phyloP scores from a whole-genome alignment of 352 stramenopile genomes.

The Phytophthora rubi region DNA sequence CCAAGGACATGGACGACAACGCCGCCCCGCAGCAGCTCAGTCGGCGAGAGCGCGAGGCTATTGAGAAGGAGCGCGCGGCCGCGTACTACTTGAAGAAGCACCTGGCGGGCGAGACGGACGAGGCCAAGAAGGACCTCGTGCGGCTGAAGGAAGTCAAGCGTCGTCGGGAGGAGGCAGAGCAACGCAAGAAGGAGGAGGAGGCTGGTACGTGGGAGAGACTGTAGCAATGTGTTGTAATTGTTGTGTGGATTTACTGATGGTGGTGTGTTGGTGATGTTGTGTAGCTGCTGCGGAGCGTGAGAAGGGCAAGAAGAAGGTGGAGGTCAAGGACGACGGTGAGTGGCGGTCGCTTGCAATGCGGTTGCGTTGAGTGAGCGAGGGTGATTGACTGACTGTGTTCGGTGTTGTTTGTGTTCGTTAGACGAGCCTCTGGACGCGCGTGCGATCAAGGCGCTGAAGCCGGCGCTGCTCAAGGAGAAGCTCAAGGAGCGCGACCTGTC shows the following conservation, averaged over 20 bases:
- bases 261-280: slow-evolving; percentile 11
- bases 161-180: slow-evolving; percentile 81
- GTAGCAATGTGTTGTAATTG: background rate
- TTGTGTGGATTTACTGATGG: background rate
- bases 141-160: slow-evolving; percentile 81
- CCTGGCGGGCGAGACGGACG: slow-evolving; percentile 85
- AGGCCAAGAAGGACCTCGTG: slow-evolving; percentile 87
- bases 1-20: slow-evolving; percentile 77
- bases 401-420: slow-evolving; percentile 20
- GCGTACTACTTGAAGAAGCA: slow-evolving; percentile 87
- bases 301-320: slow-evolving; percentile 70
- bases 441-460: slow-evolving; percentile 89
- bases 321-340: slow-evolving; percentile 68
- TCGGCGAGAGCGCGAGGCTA: slow-evolving; percentile 84
- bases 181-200: slow-evolving; percentile 84
- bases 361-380: slow-evolving; percentile 1
- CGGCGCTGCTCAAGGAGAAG: slow-evolving; percentile 89
- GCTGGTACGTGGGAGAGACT: slow-evolving; percentile 40
- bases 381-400: background rate
- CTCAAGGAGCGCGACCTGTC: slow-evolving; percentile 86
- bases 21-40: slow-evolving; percentile 76
- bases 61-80: slow-evolving; percentile 82
- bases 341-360: background rate
- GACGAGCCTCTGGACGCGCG: slow-evolving; percentile 82
- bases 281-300: slow-evolving; percentile 63